Evolutionary conservation across 2,329 filamentous ascomycete species (phyloP), one percentile per base, ranked within the genome.

Genomic region (Diaporthe ilicicola): DNA sequence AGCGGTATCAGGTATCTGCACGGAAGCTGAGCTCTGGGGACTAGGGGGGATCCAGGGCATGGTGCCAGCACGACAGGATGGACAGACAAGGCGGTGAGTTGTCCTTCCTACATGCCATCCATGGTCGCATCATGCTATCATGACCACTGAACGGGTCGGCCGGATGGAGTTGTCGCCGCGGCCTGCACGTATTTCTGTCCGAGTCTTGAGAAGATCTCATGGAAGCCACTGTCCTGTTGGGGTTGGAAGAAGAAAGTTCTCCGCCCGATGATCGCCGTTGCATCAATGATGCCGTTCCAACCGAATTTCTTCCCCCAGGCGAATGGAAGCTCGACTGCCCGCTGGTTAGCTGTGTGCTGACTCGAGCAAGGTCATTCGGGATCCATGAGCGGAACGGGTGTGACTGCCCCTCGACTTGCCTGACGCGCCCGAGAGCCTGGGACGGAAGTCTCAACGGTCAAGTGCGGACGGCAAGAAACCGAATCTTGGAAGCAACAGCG

Each of bases 191-290:
- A 27, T 19, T 24, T 53, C 50, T 53, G 50, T 24, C 50, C 50
- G 27, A 32, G 27, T 27, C 24, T 29, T 29, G 24, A 27, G n/a
- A 53, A 53, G 50, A 27, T 19, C 13, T 27, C 50, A 53, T 51
- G 50, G 24, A 29, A 19, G 27, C 50, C 50, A 24, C 15, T 53
- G 15, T 22, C 19, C 22, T 19, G 50, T 53, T 53, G 44, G 42
- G 56, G 44, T 44, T 34, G 19, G 27, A 24, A 15, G 59, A 64
- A 64, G 59, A 53, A 27, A 50, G 17, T 50, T 51, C 29, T 50
- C 29, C 44, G 61, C 61, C 61, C 61, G 61, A 22, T 65, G 61
- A 65, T 65, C 61, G 44, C 51, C 61, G 29, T 51, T 51, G 48
- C 24, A 34, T 51, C 46, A 19, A 51, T 32, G 22, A 50, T 37